Evolutionary conservation across 306 rosid genomes (phyloP), one percentile per base, ranked within the genome.

Genomic region (Cucurbita moschata): DNA sequence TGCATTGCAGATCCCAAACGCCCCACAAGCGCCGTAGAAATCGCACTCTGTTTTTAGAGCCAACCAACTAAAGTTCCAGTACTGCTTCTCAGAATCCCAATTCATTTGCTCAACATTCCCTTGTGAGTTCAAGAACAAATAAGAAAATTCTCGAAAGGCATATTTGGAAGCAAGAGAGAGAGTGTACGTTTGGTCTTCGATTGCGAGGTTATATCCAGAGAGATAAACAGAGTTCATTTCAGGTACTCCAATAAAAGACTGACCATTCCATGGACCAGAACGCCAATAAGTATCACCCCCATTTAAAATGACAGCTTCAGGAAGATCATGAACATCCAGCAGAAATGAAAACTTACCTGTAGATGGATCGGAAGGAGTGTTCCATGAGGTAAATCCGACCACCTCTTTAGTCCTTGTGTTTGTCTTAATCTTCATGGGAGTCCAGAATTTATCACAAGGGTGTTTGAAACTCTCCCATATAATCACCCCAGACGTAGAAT

Each of bases 1-100:
- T 0, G 4, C 6, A 74, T 71, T 74, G 69, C 88, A 87, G 9
- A 58, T 85, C 40, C 88, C 77, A 74, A 50, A 77, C 7, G 56
- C 10, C 4, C 92, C 96, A 75, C 94, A 84, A 1, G 26, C 12
- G 8, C 81, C 85, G 49, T 89, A 87, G 37, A 18, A 7, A 57
- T 84, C 82, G 52, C 96, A 83, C 1, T 1, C 61, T 19, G 50
- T 65, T 21, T 16, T 56, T 14, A 10, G 81, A 10, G 10, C 5
- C 5, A 37, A 7, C 19, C 16, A 30, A 19, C 11, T 2, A n/a
- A 7, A 10, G 3, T 2, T 73, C 77, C 74, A 84, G 7, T 21
- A n/a, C 1, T 8, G 30, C 5, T 54, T 69, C 13, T 52, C 42
- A 2, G 50, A 4, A 64, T 52, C 30, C 83, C 56, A 81, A 1